Evolutionary conservation across 2,329 filamentous ascomycete species (phyloP), one percentile per base, ranked within the genome.

Genomic region (Colletotrichum sp.): DNA sequence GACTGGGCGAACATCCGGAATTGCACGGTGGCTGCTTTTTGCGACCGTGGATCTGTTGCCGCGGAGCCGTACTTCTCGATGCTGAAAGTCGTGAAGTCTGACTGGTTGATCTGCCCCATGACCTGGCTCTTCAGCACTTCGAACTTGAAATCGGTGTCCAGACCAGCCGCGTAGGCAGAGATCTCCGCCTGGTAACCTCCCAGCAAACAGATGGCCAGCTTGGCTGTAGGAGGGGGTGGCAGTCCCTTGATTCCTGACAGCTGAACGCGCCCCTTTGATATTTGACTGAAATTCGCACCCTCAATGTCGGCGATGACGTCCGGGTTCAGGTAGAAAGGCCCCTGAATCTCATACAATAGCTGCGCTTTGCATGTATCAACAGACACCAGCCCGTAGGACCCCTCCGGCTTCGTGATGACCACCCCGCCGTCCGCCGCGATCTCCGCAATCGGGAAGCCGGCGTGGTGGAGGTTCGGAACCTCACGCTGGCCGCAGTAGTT

Each of bases 401-500:
- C 79, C 12, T 79, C 79, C 6, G 83, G 82, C 75, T 84, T 83
- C 1, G 83, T 83, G 68, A 87, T 84, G 5, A 84, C 77, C n/a
- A 81, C 80, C 0, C 75, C 78, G 19, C 86, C 86, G 32, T 80
- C 78, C 3, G 68, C 68, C 6, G 81, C 81, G 4, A 87, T 81
- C 78, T 86, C 84, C 6, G 84, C 84, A n/a, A 87, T 84, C 0
- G 84, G 84, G 36, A 82, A 85, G 0, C 81, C 83, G 12, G 84
- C 77, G n/a, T 83, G 80, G 12, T 84, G 79, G 1, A 83, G 80
- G 15, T 80, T 80, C 71, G 73, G 78, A 65, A 80, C 75, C 27
- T 88, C 84, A 1, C 87, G 72, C 75, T 88, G 90, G 1, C 89
- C 90, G 0, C 89, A 85, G 75, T 90, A 92, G 77, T 92, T 91